Base-by-base conservation (phyloP, 768 basidiomycete genomes). In the Boletus reticulatus region DNA sequence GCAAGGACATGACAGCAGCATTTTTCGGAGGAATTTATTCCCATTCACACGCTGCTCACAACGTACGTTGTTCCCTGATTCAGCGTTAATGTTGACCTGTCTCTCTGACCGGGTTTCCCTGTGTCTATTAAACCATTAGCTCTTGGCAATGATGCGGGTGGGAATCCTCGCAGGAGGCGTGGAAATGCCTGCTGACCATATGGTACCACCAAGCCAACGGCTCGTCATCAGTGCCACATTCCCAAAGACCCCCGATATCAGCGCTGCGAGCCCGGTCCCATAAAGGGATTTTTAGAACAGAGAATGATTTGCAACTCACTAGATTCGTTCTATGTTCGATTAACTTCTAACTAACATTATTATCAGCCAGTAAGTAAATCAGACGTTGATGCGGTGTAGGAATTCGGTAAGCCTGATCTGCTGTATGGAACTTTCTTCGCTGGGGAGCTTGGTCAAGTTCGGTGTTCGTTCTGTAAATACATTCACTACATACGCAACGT, bases 21-120 rank as follows among this genome's bases (percentile, higher is more conserved):
- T 95, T 95, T 76, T 90, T 87, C 67, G 94, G 94, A 5, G 92
- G 92, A 22, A 76, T 88, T 2, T 91, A 92, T 69, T 79, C 84
- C 27, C 91, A 94, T 66, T 89, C 88, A 9, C 88, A 90, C 68
- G 90, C 89, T 7, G 91, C 91, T 12, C 86, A 88, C 68, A 89
- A 89, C 59, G 85, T 85, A 66, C 57, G 83, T 73, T 47, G 9
- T 27, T 53, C 11, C 48, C 53, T 52, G 29, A 48, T 34, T 62
- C 46, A 3, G 38, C 12, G 24, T 45, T 34, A 11, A 41, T 10
- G 34, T 48, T 34, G 11, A 14, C 17, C 39, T 50, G 22, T 34
- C 4, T 32, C 4, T 31, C 58, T 61, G 51, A 62, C 29, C 34
- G 27, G 49, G n/a, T 37, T 53, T 51, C 47, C 31, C 37, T 19